These are phyloP conservation scores for Gastroboletus turbinatus DNA, from an alignment of 1,284 basidiomycete species.

Conservation along the genomic window DNA sequence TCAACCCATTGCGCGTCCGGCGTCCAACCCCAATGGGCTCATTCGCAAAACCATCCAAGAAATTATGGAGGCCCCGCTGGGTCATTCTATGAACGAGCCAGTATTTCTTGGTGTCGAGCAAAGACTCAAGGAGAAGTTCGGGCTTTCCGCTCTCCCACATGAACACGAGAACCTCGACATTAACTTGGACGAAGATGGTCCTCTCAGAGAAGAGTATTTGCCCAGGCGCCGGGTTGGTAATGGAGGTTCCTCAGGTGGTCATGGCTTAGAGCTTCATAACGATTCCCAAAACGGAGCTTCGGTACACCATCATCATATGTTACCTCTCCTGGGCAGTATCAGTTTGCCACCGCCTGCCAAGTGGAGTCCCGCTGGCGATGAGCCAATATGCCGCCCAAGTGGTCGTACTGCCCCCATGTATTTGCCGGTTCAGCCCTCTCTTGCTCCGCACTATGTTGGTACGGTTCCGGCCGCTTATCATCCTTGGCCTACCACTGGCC, in stretches of 20 bases:
- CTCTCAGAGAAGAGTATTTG: conserved; percentile 74
- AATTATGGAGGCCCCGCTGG: conserved; percentile 50
- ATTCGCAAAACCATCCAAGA: conserved; percentile 70
- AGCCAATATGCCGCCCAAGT: conserved; percentile 59
- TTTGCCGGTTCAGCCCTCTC: conserved; percentile 60
- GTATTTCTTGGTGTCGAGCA: conserved; percentile 71
- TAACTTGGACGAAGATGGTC: conserved; percentile 78
- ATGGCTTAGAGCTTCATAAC: background rate
- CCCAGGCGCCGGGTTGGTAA: conserved; percentile 57
- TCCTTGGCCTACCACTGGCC: conserved; percentile 40
- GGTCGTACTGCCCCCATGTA: conserved; percentile 56
- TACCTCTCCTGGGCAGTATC: conserved; percentile 34
- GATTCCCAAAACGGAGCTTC: conserved; percentile 1
- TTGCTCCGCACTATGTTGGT: conserved; percentile 29
- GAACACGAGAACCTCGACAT: conserved; percentile 59
- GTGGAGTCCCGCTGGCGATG: conserved; percentile 77
- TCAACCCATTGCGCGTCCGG: conserved; percentile 79
- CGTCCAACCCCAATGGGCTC: conserved; percentile 62
- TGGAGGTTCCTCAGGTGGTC: conserved; percentile 9
- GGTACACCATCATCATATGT: conserved; percentile 10
- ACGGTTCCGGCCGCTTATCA: conserved; percentile 34
- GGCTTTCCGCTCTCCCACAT: conserved; percentile 40
- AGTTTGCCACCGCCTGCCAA: conserved; percentile 69
- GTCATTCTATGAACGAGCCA: conserved; percentile 48
- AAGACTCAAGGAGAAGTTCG: conserved; percentile 50